Evolutionary conservation across 2,329 filamentous ascomycete genomes (phyloP), one percentile per base, ranked within the genome.

Genomic region (Trichophyton verrucosum): DNA sequence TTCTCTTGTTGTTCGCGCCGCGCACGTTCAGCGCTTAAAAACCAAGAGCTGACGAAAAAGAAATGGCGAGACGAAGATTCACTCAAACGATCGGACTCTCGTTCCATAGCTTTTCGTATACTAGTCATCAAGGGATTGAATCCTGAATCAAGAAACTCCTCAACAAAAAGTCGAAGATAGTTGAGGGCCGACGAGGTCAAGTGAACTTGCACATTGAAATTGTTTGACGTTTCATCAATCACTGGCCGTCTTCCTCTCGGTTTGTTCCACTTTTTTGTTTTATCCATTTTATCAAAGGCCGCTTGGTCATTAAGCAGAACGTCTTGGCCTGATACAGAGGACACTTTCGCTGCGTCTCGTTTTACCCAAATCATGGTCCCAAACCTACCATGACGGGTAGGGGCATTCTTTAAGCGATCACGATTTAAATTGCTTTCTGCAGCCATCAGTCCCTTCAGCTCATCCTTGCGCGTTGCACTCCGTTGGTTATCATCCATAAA

Each of bases 311-410:
- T 85, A 2, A 85, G 82, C 51, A 99, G 81, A 3, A 88, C 88
- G 67, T 91, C 87, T 70, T 97, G 92, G 0, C 94, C 94, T 0
- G 91, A 91, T 1, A 99, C 82, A 0, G 91, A 91, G 0, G 89
- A 87, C 67, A 94, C 83, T 68, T 91, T 91, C 58, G 87, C 85
- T 66, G 91, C 87, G 57, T 91, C 88, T 61, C 91, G 81, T 75
- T 95, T 90, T 42, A 99, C 84, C 91, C 92, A 97, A 38, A 96
- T 85, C 89, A 97, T 97, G 9, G 91, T 95, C 2, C 94, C 94
- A 69, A 97, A 99, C 38, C 94, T 84, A 67, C 91, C 95, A 73
- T 99, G 94, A 56, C 94, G 81, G 2, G 90, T 91, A 0, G 91
- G 89, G 2, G 88, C 88, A 69, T 86, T 86, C 66, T 85, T 86